A percentile compares a stretch with the other conserved stretches of the same genome.
Conservation (phyloP, 1,139 yeast species). For the Kodamaea sp. region DNA sequence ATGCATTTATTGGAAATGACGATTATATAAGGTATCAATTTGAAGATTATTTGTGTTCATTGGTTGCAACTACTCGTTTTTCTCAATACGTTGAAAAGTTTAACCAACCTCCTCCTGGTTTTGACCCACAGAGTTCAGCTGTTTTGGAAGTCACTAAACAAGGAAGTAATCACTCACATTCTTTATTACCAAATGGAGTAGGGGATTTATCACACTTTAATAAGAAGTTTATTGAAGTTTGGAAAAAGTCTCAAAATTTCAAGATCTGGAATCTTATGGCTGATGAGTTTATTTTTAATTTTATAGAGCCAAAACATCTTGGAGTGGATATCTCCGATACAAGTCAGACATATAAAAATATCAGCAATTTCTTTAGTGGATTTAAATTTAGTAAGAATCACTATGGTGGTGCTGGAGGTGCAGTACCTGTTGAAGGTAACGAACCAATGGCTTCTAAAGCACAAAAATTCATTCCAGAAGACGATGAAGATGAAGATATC, state of each 20-base stretch:
- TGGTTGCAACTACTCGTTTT: conserved; percentile 70
- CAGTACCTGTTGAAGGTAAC: neutral
- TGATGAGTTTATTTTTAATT: conserved; percentile 86
- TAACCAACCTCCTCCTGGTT: conserved; percentile 43
- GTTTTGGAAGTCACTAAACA: conserved; percentile 9
- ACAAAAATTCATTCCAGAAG: conserved; percentile 13
- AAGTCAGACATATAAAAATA: conserved; percentile 19
- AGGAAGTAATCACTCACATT: neutral
- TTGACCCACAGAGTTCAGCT: conserved; percentile 13
- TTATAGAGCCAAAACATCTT: conserved; percentile 76
- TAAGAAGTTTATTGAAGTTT: conserved; percentile 51
- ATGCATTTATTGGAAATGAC: conserved; percentile 64
- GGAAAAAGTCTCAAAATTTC: conserved; percentile 69
- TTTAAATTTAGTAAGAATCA: neutral
- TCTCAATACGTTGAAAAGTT: conserved; percentile 52
- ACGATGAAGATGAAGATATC: conserved; percentile 5
- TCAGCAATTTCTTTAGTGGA: conserved; percentile 22
- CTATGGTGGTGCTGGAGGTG: neutral
- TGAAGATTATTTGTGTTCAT: conserved; percentile 81
- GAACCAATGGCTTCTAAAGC: conserved; percentile 7
- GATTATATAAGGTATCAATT: conserved; percentile 84
- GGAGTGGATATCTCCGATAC: conserved; percentile 26
- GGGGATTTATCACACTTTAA: conserved; percentile 46
- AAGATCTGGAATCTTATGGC: conserved; percentile 67
- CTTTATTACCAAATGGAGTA: conserved; percentile 14